Percentiles rank a stretch among this genome's conserved stretches.
These are phyloP conservation scores for Lobosporangium transversale DNA, from an alignment of 192 early-diverging fungal genomes.

Conservation along the genomic window DNA sequence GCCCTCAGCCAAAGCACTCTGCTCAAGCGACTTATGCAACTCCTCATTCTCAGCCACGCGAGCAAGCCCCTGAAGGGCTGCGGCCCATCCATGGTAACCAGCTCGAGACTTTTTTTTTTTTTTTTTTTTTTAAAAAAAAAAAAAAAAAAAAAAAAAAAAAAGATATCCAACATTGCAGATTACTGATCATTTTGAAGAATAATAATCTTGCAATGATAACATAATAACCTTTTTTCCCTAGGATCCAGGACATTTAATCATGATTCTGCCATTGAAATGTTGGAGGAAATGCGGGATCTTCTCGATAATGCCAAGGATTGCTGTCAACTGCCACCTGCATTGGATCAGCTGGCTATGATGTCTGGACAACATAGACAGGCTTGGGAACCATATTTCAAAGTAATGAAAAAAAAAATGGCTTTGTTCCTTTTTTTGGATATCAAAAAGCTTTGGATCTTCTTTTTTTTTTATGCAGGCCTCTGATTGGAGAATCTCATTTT, in stretches of 20 bases:
- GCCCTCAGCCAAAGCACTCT: conserved; percentile 22
- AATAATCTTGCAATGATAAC: too few relatives aligned
- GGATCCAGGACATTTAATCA: conserved; percentile 17
- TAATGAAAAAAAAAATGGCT: conserved; percentile 3
- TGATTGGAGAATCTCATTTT: neutral
- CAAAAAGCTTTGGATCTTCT: neutral
- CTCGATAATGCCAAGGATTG: conserved; percentile 28
- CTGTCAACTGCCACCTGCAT: conserved; percentile 1
- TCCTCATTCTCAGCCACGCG: neutral
- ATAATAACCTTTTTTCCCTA: too few relatives aligned
- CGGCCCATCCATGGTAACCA: conserved; percentile 22
- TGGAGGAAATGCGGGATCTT: conserved; percentile 13
- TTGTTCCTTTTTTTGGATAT: too few relatives aligned
- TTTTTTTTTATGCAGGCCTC: neutral
- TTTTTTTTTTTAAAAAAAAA: conserved; percentile 12
- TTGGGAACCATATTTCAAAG: conserved; percentile 41
- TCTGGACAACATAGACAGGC: conserved; percentile 23
- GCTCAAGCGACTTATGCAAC: conserved; percentile 15
- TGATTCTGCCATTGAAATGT: conserved; percentile 6
- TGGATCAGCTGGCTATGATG: conserved; percentile 21
- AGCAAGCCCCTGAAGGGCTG: conserved; percentile 11
- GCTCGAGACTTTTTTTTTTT: too few relatives aligned
- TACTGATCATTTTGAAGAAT: too few relatives aligned
- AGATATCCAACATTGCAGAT: neutral
- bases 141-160: conserved; percentile 3